Base-by-base conservation (phyloP, 2,329 filamentous ascomycete genomes). In the Teratosphaeria nubilosa region DNA sequence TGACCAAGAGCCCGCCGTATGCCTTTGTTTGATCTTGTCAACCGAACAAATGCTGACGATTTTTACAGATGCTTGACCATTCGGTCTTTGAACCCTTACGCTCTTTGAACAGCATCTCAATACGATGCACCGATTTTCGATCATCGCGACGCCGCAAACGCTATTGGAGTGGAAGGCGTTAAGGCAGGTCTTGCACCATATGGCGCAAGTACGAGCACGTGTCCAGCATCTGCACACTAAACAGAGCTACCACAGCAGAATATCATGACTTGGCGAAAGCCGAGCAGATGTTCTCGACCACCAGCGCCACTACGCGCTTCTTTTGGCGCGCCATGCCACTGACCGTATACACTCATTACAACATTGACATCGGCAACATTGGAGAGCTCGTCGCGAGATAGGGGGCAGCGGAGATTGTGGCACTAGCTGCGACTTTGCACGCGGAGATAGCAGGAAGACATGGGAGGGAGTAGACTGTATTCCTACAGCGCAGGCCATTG, bases 1-100 rank as follows among this genome's bases (percentile, higher is more conserved):
- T 99, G 69, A 90, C 82, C 77, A 99, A 99, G 88, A 97, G 92
- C 78, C 94, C 94, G 77, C 94, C 94, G 91, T 99, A 88, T 86
- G 94, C 92, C 62, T 45, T 58, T 20, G 13, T 20, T 50, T 53
- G 48, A 27, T 25, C 59, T 45, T 59, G 54, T 11, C 56, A 54
- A 30, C n/a, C 16, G 14, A 27, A 1, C 31, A 10, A 56, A 59
- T 65, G 68, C 77, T 81, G 74, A 81, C 65, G 53, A 30, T 16
- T 54, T 41, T 13, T 58, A 20, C 51, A 91, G 87, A 66, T 91
- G 88, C 78, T 75, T 91, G 74, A 91, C 88, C n/a, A 91, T 91
- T 69, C 85, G 88, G 62, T 90, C 87, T 45, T 76, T 91, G 68
- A 91, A 91, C 78, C 88, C 88, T 16, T 91, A 87, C 71, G 88